phyloP scores from a whole-genome alignment of 441 rosid genomes.

The Syzygium malaccense region DNA sequence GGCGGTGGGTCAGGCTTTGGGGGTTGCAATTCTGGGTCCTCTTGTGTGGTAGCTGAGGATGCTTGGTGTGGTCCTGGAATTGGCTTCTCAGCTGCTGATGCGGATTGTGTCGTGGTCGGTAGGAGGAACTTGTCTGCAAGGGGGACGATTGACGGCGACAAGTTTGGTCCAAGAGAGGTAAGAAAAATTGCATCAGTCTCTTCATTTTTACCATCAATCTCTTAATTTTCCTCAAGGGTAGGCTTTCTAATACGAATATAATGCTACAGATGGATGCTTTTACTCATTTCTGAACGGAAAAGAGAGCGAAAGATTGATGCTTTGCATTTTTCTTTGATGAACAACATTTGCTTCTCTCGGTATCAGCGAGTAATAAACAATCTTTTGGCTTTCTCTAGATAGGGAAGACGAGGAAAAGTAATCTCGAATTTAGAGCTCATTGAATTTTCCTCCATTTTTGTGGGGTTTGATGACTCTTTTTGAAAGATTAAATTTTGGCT shows the following conservation, averaged over 20 bases:
- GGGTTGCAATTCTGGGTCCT: conserved; percentile 3
- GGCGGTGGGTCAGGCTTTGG: not conserved
- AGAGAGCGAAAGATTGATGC: not conserved
- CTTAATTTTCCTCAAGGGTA: not conserved
- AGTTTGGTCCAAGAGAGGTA: conserved; percentile 28
- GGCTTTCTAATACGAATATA: not conserved
- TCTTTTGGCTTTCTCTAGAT: not conserved
- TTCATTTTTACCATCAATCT: not conserved
- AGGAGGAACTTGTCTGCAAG: conserved; percentile 42
- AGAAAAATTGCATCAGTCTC: not conserved
- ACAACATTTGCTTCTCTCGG: not conserved
- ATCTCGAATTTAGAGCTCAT: not conserved
- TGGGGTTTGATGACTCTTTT: not conserved
- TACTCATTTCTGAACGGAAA: not conserved
- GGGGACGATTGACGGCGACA: conserved; percentile 65
- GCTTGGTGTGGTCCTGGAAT: conserved; percentile 87
- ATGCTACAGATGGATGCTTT: not conserved
- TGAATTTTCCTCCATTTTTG: not conserved
- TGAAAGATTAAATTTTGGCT: not conserved
- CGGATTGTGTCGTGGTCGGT: conserved; percentile 56
- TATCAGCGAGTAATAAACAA: not conserved
- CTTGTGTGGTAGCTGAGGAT: conserved; percentile 51
- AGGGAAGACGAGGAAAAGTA: not conserved
- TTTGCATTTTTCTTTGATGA: not conserved
- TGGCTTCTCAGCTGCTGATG: conserved; percentile 53